Percentiles rank a stretch among this genome's conserved stretches.
Conservation (phyloP, 345 rosid species). For the Euclidium syriacum region DNA sequence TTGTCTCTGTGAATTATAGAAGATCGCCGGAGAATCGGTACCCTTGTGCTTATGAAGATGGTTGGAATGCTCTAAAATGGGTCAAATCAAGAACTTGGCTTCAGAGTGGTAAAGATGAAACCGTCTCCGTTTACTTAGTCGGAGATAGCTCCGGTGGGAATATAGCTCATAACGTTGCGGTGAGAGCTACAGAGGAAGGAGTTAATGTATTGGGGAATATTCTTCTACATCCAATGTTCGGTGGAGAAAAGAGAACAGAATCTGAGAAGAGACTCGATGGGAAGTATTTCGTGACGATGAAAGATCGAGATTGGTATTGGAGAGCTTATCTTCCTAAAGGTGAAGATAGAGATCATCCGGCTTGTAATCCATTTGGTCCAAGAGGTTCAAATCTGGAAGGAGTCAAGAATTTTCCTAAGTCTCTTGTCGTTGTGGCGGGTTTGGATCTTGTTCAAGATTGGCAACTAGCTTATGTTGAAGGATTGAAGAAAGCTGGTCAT, state of each 20-base stretch:
- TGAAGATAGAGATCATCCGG: conserved; percentile 89
- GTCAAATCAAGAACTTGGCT: conserved; percentile 84
- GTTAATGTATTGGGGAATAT: conserved; percentile 72
- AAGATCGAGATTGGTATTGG: conserved; percentile 98
- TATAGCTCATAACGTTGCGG: conserved; percentile 88
- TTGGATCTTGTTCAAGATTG: conserved; percentile 91
- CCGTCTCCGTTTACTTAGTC: conserved; percentile 73
- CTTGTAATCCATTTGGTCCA: conserved; percentile 90
- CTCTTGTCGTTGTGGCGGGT: conserved; percentile 89
- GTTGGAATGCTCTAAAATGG: conserved; percentile 94
- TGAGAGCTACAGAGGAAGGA: conserved; percentile 54
- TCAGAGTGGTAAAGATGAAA: conserved; percentile 63
- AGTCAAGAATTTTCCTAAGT: conserved; percentile 64
- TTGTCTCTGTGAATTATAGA: conserved; percentile 88
- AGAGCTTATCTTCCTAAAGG: conserved; percentile 82
- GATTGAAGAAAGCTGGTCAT: conserved; percentile 50
- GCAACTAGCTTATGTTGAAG: conserved; percentile 83
- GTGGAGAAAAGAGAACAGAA: conserved; percentile 71
- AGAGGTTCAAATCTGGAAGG: conserved; percentile 49
- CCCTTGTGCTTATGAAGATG: conserved; percentile 94
- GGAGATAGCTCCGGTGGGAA: conserved; percentile 99
- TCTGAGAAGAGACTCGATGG: conserved; percentile 76
- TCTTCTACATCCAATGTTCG: conserved; percentile 92
- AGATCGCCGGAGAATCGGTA: conserved; percentile 77
- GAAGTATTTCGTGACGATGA: conserved; percentile 75